These are phyloP conservation scores for Trichoderma reesei DNA, from an alignment of 495 filamentous ascomycete genomes.

Conservation along the genomic window DNA sequence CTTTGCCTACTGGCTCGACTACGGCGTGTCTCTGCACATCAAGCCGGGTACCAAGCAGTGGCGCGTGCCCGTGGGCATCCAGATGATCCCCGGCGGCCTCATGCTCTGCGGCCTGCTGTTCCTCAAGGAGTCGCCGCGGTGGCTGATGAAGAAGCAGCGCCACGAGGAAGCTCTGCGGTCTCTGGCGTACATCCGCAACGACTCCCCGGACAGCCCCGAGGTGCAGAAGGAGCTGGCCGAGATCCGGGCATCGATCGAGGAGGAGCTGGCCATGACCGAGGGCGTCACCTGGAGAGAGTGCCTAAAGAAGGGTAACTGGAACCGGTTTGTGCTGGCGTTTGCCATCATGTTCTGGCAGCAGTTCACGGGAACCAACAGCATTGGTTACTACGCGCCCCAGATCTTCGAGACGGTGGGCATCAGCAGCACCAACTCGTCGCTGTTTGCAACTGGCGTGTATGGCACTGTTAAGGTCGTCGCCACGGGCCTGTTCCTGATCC, in stretches of 20 bases:
- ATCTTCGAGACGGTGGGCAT: slow-evolving; percentile 33
- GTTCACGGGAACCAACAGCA: slow-evolving; percentile 55
- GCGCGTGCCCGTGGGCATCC: slow-evolving; percentile 59
- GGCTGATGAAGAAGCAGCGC: slow-evolving; percentile 56
- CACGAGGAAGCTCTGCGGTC: slow-evolving; percentile 56
- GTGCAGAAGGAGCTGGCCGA: slow-evolving; percentile 51
- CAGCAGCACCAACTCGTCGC: slow-evolving; percentile 25
- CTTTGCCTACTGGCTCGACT: slow-evolving; percentile 49
- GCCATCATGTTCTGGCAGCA: slow-evolving; percentile 64
- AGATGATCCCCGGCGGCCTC: slow-evolving; percentile 51
- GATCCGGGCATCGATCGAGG: slow-evolving; percentile 51
- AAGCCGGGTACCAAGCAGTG: slow-evolving; percentile 41
- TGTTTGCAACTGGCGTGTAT: slow-evolving; percentile 33
- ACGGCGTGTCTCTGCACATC: slow-evolving; percentile 37
- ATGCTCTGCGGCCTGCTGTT: slow-evolving; percentile 46
- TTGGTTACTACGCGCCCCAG: slow-evolving; percentile 31
- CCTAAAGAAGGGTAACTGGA: slow-evolving; percentile 57
- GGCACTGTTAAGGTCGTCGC: slow-evolving; percentile 24
- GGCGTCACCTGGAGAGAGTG: slow-evolving; percentile 49
- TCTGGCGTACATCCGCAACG: slow-evolving; percentile 46
- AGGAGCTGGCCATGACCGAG: slow-evolving; percentile 47
- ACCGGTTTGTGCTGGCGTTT: slow-evolving; percentile 48
- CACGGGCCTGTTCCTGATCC: slow-evolving; percentile 15
- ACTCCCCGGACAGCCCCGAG: slow-evolving; percentile 50
- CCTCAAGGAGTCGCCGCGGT: slow-evolving; percentile 61